Conservation (phyloP, 805 yeast species). For the Barnettozyma vustinii region DNA sequence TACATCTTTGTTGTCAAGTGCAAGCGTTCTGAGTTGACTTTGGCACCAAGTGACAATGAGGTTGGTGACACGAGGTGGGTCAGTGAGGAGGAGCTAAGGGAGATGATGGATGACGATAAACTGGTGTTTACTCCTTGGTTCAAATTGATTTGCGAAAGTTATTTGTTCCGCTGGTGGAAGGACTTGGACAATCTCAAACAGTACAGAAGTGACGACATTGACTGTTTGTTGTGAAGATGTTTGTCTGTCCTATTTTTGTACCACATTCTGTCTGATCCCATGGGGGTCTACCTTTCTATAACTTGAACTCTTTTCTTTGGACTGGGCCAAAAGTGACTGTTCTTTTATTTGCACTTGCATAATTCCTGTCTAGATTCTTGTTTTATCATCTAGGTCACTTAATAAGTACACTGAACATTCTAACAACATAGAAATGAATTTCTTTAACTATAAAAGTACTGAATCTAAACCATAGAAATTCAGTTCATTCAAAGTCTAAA, state of each 20-base stretch:
- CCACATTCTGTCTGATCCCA: neutral
- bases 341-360: neutral
- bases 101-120: slow-evolving; percentile 66
- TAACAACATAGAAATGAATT: too few species aligned
- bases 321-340: neutral
- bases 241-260: neutral
- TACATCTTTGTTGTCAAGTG: slow-evolving; percentile 69
- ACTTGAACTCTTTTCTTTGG: neutral
- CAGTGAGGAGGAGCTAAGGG: slow-evolving; percentile 54
- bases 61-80: slow-evolving; percentile 81
- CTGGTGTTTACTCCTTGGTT: slow-evolving; percentile 96
- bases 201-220: slow-evolving; percentile 36
- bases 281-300: neutral
- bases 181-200: slow-evolving; percentile 53
- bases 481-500: too few species aligned
- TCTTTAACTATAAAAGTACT: too few species aligned
- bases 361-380: neutral
- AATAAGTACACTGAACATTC: neutral
- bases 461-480: too few species aligned
- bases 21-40: slow-evolving; percentile 41
- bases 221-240: slow-evolving; percentile 19
- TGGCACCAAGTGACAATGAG: slow-evolving; percentile 70
- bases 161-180: slow-evolving; percentile 93
- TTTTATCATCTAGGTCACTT: neutral
- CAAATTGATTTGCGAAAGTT: slow-evolving; percentile 87